Conservation (phyloP, 2,329 filamentous ascomycete species). For the Alternaria panax region DNA sequence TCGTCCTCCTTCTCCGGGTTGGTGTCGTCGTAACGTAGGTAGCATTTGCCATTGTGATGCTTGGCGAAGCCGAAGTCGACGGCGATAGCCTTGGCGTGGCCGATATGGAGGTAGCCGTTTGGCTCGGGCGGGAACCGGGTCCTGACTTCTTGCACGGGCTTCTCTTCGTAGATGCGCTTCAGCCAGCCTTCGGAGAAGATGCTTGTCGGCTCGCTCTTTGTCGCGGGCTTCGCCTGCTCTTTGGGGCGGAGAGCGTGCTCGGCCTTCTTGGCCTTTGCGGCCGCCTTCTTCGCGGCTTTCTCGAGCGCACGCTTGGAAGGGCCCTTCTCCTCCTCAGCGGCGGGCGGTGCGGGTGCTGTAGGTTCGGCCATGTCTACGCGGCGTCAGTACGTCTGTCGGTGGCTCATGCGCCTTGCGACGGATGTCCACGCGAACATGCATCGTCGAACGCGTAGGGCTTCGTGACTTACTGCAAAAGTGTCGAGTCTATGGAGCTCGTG, state of each 20-base stretch:
- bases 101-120: constrained; percentile 92
- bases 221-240: constrained; percentile 42
- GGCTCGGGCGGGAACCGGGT: constrained; percentile 67
- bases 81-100: constrained; percentile 93
- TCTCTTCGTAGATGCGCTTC: constrained; percentile 59
- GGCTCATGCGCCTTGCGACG: fast-evolving
- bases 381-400: not conserved
- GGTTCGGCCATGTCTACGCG: constrained; percentile 35
- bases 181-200: constrained; percentile 61
- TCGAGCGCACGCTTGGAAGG: constrained; percentile 59
- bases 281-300: constrained; percentile 60
- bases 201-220: constrained; percentile 41
- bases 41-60: constrained; percentile 79
- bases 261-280: constrained; percentile 54
- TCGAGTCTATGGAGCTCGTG: constrained; percentile 17
- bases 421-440: not conserved
- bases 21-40: constrained; percentile 88
- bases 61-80: constrained; percentile 96
- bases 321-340: constrained; percentile 45
- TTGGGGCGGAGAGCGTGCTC: constrained; percentile 53
- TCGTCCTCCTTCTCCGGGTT: constrained; percentile 95
- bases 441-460: not conserved
- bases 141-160: constrained; percentile 55
- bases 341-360: constrained; percentile 21
- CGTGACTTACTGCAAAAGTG: constrained; percentile 1